These are phyloP conservation scores for Lachnellula subtilissima DNA, from an alignment of 2,329 filamentous ascomycete genomes.

Conservation along the genomic window DNA sequence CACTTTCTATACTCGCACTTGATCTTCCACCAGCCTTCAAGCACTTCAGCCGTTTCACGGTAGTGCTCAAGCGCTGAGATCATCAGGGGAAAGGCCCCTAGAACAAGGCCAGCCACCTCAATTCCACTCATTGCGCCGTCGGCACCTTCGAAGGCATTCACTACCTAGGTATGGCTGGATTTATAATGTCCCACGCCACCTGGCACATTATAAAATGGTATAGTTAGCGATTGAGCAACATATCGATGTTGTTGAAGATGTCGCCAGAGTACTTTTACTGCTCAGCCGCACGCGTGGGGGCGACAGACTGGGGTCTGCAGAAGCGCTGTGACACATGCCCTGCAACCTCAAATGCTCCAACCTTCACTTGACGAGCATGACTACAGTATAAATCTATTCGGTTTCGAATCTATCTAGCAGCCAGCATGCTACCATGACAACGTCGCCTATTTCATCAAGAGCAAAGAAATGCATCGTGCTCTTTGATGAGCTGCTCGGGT, in stretches of 20 bases:
- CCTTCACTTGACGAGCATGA: not conserved
- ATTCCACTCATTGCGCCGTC: conserved; percentile 6
- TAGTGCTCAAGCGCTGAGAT: conserved; percentile 18
- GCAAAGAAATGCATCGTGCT: conserved; percentile 4
- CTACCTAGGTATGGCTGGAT: not conserved
- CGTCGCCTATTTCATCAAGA: conserved; percentile 1
- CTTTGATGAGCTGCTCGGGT: not conserved
- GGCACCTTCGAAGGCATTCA: not conserved
- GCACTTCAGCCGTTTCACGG: conserved; percentile 5
- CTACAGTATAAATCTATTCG: not conserved
- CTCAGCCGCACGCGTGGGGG: not conserved
- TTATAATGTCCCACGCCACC: too few relatives aligned
- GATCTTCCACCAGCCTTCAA: conserved; percentile 17
- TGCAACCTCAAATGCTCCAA: not conserved
- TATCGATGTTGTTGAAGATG: not conserved
- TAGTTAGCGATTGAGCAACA: too few relatives aligned
- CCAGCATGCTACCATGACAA: not conserved
- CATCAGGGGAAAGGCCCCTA: conserved; percentile 14
- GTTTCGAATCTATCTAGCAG: not conserved
- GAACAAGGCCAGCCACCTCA: conserved; percentile 15
- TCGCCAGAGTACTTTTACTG: not conserved
- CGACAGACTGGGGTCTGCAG: not conserved
- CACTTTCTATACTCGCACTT: conserved; percentile 14
- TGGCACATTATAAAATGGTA: too few relatives aligned
- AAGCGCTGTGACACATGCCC: not conserved